Conservation (phyloP, 192 early-diverging fungal genomes). For the Phlyctochytrium planicorne region DNA sequence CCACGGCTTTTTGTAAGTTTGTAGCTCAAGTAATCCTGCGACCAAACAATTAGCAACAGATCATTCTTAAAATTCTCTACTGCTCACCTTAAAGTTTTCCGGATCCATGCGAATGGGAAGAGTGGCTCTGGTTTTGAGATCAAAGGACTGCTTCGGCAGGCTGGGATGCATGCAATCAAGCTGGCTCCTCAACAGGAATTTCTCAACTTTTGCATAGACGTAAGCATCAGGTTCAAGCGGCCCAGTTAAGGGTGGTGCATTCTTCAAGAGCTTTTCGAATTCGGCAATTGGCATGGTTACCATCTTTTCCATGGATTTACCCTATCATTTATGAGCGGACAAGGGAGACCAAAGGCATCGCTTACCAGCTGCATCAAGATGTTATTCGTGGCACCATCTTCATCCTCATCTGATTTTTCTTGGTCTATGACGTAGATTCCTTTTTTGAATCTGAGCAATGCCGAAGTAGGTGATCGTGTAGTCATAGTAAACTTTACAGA, state of each 20-base stretch:
- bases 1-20: constrained; percentile 67
- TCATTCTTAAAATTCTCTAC: constrained; percentile 6
- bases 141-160: constrained; percentile 80
- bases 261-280: constrained; percentile 44
- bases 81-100: constrained; percentile 64
- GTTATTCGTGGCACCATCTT: constrained; percentile 46
- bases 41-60: neutral
- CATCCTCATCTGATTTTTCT: constrained; percentile 71
- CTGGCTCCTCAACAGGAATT: constrained; percentile 84
- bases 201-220: constrained; percentile 61
- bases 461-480: constrained; percentile 66
- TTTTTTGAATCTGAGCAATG: constrained; percentile 65
- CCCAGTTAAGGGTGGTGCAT: neutral
- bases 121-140: constrained; percentile 87
- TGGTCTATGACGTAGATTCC: constrained; percentile 82
- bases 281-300: constrained; percentile 66
- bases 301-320: constrained; percentile 86
- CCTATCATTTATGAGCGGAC: too few species aligned
- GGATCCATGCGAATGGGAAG: constrained; percentile 80
- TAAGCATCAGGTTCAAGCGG: neutral
- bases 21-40: constrained; percentile 61
- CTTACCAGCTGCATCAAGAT: constrained; percentile 72
- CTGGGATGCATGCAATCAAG: constrained; percentile 79
- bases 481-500: constrained; percentile 60
- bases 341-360: too few species aligned